Conservation (phyloP, 495 filamentous ascomycete genomes). For the Annulohypoxylon stygium region DNA sequence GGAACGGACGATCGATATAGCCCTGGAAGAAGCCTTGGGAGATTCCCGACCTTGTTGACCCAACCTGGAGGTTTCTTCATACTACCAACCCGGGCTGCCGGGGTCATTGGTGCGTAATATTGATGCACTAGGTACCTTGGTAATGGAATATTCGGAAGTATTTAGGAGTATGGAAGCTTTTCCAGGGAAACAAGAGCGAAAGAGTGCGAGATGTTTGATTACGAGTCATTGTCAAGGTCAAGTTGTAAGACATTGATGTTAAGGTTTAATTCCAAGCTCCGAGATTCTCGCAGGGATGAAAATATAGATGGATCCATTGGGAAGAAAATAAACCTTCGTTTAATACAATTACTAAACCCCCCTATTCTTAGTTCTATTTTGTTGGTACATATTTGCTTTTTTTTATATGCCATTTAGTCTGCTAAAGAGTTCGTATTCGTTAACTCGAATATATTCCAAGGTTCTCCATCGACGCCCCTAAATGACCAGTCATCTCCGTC, state of each 20-base stretch:
- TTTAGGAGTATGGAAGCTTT: background rate
- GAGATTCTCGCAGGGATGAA: constrained; percentile 18
- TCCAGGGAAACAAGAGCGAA: background rate
- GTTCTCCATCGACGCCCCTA: background rate
- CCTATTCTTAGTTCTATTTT: background rate
- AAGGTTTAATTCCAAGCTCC: constrained; percentile 12
- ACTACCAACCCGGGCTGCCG: background rate
- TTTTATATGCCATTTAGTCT: background rate
- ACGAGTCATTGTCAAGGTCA: constrained; percentile 26
- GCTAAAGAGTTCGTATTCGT: background rate
- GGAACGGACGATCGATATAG: constrained; percentile 4
- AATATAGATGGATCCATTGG: background rate
- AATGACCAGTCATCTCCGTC: background rate
- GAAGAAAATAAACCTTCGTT: background rate
- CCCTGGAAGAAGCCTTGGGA: too few species aligned
- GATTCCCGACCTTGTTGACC: background rate
- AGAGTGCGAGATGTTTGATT: background rate
- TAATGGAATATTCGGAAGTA: background rate
- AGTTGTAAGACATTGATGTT: constrained; percentile 16
- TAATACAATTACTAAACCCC: constrained; percentile 5
- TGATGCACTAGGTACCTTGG: background rate
- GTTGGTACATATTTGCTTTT: constrained; percentile 2
- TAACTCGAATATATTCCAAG: background rate
- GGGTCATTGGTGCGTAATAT: background rate
- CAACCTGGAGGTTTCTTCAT: background rate